These are phyloP conservation scores for Raffaelea arxii DNA, from an alignment of 2,329 filamentous ascomycete genomes.

Conservation along the genomic window DNA sequence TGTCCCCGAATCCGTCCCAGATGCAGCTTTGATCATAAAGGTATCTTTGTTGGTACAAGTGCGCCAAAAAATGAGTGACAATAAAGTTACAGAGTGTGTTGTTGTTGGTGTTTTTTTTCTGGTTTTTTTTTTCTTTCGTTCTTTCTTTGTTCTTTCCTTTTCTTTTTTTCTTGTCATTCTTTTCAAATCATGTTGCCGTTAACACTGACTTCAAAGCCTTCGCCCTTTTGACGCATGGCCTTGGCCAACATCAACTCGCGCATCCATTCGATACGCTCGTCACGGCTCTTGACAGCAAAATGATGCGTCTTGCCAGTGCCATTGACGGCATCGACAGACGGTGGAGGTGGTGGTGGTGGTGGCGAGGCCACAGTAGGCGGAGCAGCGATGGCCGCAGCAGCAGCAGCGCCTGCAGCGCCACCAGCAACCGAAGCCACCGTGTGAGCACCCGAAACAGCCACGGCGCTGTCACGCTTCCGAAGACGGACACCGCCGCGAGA, in stretches of 20 bases:
- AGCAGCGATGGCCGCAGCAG: slow-evolving; percentile 2
- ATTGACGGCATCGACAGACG: slow-evolving; percentile 37
- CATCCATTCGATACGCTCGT: slow-evolving; percentile 97
- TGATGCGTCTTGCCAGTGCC: slow-evolving; percentile 78
- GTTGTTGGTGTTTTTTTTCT: not conserved
- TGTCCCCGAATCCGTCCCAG: not conserved
- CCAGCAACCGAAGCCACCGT: slow-evolving; percentile 10
- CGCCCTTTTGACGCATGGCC: slow-evolving; percentile 72
- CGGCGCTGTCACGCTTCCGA: slow-evolving; percentile 41
- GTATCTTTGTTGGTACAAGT: too few species aligned
- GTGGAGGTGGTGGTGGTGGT: slow-evolving; percentile 18
- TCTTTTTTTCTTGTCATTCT: not conserved
- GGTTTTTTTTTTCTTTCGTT: not conserved
- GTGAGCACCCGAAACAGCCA: slow-evolving; percentile 16
- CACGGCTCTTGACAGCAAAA: slow-evolving; percentile 78
- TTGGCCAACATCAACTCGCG: slow-evolving; percentile 85
- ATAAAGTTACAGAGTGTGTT: not conserved
- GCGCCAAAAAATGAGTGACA: not conserved
- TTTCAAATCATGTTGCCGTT: slow-evolving; percentile 65
- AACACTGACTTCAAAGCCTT: slow-evolving; percentile 73
- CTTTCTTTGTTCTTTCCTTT: slow-evolving; percentile 1
- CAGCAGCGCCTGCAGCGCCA: not conserved
- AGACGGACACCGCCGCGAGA: slow-evolving; percentile 40
- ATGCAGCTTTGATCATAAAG: not conserved
- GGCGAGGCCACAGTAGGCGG: not conserved